A percentile compares a stretch with the other conserved stretches of the same genome.
These are phyloP conservation scores for Puccinia novopanici DNA, from an alignment of 1,284 basidiomycete genomes.

Conservation along the genomic window DNA sequence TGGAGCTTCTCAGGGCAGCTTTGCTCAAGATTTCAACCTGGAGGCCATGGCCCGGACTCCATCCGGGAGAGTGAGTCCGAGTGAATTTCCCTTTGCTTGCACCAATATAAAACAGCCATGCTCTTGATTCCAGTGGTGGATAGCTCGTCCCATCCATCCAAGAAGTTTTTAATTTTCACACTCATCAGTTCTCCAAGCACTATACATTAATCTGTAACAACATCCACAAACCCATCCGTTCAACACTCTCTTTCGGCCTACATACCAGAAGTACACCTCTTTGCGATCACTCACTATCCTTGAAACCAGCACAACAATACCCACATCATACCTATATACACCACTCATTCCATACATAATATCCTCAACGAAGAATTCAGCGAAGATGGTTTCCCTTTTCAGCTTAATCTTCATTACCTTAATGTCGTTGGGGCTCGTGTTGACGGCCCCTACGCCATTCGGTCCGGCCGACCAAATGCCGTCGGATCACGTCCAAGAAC, in stretches of 20 bases:
- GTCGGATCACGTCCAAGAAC: background rate
- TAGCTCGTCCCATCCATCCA: background rate
- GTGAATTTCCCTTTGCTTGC: too few relatives aligned
- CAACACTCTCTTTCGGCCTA: constrained; percentile 10
- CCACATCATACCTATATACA: background rate
- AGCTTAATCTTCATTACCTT: background rate
- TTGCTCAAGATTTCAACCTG: too few relatives aligned
- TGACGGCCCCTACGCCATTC: constrained; percentile 1
- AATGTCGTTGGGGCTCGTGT: background rate
- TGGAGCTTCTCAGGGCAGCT: too few relatives aligned
- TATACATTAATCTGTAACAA: background rate
- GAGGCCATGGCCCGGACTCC: too few relatives aligned
- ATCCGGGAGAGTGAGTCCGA: background rate
- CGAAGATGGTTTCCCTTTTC: background rate
- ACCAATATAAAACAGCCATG: background rate
- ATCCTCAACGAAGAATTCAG: too few relatives aligned
- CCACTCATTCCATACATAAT: background rate
- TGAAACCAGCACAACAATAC: background rate
- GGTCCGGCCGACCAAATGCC: background rate
- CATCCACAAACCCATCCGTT: background rate
- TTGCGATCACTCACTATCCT: background rate
- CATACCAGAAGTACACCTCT: background rate
- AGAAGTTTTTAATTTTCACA: background rate
- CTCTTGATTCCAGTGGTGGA: too few relatives aligned
- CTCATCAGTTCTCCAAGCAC: background rate